Conservation (phyloP, 805 yeast species). For the Jamesozyma hellenica region DNA sequence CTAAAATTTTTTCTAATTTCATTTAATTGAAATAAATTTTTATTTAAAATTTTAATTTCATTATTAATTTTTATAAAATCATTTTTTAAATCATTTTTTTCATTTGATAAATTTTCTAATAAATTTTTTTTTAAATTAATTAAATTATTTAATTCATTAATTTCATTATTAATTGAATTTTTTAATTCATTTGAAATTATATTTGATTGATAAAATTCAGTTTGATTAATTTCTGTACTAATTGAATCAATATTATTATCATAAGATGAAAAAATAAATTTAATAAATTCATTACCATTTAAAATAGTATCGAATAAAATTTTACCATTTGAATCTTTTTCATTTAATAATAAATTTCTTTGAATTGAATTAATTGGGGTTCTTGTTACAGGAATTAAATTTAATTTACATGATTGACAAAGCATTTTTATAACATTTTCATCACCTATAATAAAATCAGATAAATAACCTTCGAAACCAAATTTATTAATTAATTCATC, state of each 20-base stretch:
- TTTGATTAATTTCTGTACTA: slow-evolving; percentile 17
- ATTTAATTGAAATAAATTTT: slow-evolving; percentile 11
- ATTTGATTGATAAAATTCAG: slow-evolving; percentile 27
- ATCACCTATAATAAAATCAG: slow-evolving; percentile 70
- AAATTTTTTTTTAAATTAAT: slow-evolving; percentile 6
- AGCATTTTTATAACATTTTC: slow-evolving; percentile 60
- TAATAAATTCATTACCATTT: slow-evolving; percentile 45
- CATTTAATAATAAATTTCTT: slow-evolving; percentile 30
- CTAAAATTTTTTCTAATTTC: slow-evolving; percentile 14
- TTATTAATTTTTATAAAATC: slow-evolving; percentile 12
- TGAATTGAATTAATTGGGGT: slow-evolving; percentile 36
- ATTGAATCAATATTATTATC: slow-evolving; percentile 32
- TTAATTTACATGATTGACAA: slow-evolving; percentile 41
- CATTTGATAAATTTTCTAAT: slow-evolving; percentile 8
- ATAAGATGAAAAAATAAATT: slow-evolving; percentile 48
- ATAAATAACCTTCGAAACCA: slow-evolving; percentile 76
- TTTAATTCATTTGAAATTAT: slow-evolving; percentile 21
- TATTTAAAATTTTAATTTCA: background rate
- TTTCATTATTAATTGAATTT: slow-evolving; percentile 10
- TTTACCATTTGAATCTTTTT: slow-evolving; percentile 30
- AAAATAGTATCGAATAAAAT: slow-evolving; percentile 47
- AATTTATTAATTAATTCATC: slow-evolving; percentile 30
- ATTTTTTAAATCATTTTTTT: slow-evolving; percentile 7
- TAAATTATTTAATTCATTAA: slow-evolving; percentile 7
- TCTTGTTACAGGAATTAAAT: slow-evolving; percentile 53